These are phyloP conservation scores for Vigna trinervia DNA, from an alignment of 306 rosid species.

Conservation along the genomic window DNA sequence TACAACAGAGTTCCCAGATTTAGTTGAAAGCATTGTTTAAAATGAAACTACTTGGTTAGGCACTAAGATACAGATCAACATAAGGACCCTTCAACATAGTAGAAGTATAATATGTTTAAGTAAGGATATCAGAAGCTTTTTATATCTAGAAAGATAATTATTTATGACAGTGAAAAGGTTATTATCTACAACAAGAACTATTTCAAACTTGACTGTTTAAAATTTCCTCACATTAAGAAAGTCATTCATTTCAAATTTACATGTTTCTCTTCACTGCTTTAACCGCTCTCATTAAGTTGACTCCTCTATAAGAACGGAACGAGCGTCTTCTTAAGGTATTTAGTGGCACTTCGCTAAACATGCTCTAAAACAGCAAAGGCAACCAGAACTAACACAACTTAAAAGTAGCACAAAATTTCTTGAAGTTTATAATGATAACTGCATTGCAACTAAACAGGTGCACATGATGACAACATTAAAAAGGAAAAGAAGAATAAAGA, in stretches of 20 bases:
- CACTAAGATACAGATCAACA: conserved; percentile 5
- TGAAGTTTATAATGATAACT: background rate
- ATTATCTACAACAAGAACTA: background rate
- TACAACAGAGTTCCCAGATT: conserved; percentile 12
- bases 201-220: background rate
- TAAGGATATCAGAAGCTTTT: background rate
- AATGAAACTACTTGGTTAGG: conserved; percentile 32
- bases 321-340: background rate
- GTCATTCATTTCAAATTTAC: conserved; percentile 17
- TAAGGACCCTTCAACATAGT: conserved; percentile 7
- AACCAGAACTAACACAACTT: background rate
- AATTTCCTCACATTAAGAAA: background rate
- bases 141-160: background rate
- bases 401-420: background rate
- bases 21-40: conserved; percentile 16
- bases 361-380: background rate
- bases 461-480: background rate
- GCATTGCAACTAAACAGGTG: conserved; percentile 1
- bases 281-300: conserved; percentile 7
- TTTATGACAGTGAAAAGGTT: background rate
- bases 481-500: background rate
- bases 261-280: conserved; percentile 1
- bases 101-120: background rate
- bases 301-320: background rate
- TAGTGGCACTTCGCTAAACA: conserved; percentile 21